A percentile compares a stretch with the other conserved stretches of the same genome.
Conservation (phyloP, 1,284 basidiomycete species). For the Schizophyllum amplum region DNA sequence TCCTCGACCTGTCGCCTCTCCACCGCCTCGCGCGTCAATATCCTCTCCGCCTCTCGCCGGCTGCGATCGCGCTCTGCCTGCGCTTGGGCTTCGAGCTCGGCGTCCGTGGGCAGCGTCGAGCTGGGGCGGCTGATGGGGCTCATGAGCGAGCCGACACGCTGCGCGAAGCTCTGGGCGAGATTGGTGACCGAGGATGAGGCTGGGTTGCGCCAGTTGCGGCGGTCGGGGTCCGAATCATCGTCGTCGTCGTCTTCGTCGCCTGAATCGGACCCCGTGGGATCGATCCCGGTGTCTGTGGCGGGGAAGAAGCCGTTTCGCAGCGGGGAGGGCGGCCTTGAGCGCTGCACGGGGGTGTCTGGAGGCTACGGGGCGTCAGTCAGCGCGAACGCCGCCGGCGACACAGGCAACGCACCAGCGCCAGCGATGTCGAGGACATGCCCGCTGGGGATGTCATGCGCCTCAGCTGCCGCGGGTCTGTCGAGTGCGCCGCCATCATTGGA, state of each 20-base stretch:
- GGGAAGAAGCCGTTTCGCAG: slow-evolving; percentile 52
- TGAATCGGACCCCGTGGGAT: slow-evolving; percentile 33
- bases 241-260: slow-evolving; percentile 38
- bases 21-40: slow-evolving; percentile 61
- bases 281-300: slow-evolving; percentile 50
- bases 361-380: too few species aligned
- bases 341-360: too few species aligned
- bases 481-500: too few species aligned
- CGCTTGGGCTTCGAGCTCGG: slow-evolving; percentile 72
- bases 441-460: too few species aligned
- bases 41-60: slow-evolving; percentile 66
- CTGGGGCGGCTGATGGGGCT: slow-evolving; percentile 36
- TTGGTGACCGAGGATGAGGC: slow-evolving; percentile 58
- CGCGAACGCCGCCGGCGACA: too few species aligned
- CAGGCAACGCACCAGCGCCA: too few species aligned
- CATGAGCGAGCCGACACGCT: slow-evolving; percentile 58
- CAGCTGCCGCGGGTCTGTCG: too few species aligned
- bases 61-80: slow-evolving; percentile 65
- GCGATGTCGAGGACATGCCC: too few species aligned
- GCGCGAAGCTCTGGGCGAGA: slow-evolving; percentile 63
- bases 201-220: slow-evolving; percentile 28
- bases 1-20: slow-evolving; percentile 62
- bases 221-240: slow-evolving; percentile 32
- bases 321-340: slow-evolving; percentile 50
- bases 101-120: slow-evolving; percentile 50